Base-by-base conservation (phyloP, 768 basidiomycete genomes). In the Arthromyces matolae region DNA sequence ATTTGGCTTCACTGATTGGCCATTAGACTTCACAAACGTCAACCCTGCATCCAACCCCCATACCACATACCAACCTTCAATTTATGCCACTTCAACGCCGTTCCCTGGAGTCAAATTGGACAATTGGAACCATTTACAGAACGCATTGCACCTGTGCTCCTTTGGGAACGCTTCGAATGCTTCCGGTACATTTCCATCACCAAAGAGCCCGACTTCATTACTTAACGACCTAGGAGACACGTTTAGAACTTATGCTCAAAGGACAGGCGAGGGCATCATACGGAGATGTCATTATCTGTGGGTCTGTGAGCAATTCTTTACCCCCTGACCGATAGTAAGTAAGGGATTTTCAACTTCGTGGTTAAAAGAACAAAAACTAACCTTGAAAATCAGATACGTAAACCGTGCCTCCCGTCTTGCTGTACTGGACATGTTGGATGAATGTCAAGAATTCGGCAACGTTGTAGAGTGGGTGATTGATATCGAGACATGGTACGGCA, bases 341-440 rank as follows among this genome's bases (percentile, higher is more conserved):
- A 45, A n/a, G n/a, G n/a, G n/a, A n/a, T n/a, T n/a, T n/a, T n/a
- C n/a, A n/a, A n/a, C n/a, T n/a, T n/a, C n/a, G n/a, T n/a, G n/a
- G n/a, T n/a, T n/a, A n/a, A n/a, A n/a, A n/a, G n/a, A n/a, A 29
- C 12, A 10, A 10, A 13, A 25, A 23, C 37, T 7, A 37, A 50
- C 55, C 55, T 47, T 56, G 55, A 14, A 50, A 47, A 41, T 57
- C 58, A 9, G 56, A 55, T 14, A 55, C 32, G 39, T 52, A 57
- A 12, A 45, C 54, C 1, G 42, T 13, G 1, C 37, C 36, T 29
- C 47, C 34, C 5, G 56, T 55, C 14, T 46, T 42, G 25, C 19
- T 16, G 31, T 55, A 60, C 34, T 60, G 58, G 18, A 53, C 39
- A 31, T 60, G 56, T 41, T 60, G 58, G 1, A 45, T 45, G 28